Percentiles rank a stretch among this genome's conserved stretches.
Conservation (phyloP, 1,284 basidiomycete genomes). For the Neonothopanus nambi region DNA sequence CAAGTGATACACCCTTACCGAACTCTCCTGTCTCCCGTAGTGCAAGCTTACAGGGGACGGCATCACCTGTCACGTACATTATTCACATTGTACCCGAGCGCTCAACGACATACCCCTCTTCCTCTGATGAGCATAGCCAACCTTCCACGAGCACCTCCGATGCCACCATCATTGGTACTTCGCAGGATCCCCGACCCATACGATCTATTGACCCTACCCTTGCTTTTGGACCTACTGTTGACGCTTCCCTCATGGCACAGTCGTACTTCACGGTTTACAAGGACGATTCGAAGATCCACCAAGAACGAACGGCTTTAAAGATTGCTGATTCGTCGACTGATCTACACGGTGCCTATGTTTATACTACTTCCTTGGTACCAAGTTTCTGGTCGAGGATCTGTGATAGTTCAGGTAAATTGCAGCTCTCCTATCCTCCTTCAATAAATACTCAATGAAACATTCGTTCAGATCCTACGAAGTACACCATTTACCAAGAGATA, state of each 20-base stretch:
- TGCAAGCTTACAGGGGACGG: conserved; percentile 26
- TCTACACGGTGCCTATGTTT: conserved; percentile 43
- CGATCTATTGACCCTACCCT: conserved; percentile 62
- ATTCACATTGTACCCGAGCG: conserved; percentile 53
- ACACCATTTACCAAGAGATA: conserved; percentile 58
- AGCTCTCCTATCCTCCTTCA: background rate
- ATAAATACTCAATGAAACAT: conserved; percentile 4
- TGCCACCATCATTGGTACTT: conserved; percentile 33
- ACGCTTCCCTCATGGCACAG: conserved; percentile 39
- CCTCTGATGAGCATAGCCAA: conserved; percentile 11
- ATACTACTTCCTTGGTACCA: conserved; percentile 59
- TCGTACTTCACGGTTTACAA: conserved; percentile 55
- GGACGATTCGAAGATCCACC: conserved; percentile 35
- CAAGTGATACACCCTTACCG: conserved; percentile 37
- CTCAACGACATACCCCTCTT: conserved; percentile 9
- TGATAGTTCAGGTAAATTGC: conserved; percentile 47
- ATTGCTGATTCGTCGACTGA: conserved; percentile 35
- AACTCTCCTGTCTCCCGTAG: conserved; percentile 37
- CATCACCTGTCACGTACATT: conserved; percentile 48
- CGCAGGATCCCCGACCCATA: conserved; percentile 51
- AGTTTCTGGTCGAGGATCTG: conserved; percentile 59
- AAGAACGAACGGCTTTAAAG: conserved; percentile 47
- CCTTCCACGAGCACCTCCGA: conserved; percentile 14
- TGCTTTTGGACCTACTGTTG: conserved; percentile 50
- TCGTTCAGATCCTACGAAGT: conserved; percentile 56